Conservation (phyloP, 768 basidiomycete species). For the Amylocystis lapponica region DNA sequence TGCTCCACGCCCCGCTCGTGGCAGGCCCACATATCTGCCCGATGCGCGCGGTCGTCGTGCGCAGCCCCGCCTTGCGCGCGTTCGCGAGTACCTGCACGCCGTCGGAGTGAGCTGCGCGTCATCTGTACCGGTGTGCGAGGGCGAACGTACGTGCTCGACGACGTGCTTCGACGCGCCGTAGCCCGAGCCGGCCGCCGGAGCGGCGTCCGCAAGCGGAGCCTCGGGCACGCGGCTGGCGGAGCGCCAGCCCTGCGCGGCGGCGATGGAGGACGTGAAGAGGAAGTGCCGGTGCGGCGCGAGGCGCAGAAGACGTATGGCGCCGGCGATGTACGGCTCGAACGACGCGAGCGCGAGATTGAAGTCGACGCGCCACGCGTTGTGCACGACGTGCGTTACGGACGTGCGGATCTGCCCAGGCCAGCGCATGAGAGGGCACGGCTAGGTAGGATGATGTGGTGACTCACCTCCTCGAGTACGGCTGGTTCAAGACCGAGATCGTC, state of each 20-base stretch:
- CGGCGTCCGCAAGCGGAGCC: slow-evolving; percentile 16
- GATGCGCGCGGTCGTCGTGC: slow-evolving; percentile 28
- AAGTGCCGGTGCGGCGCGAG: slow-evolving; percentile 25
- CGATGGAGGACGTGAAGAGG: slow-evolving; percentile 31
- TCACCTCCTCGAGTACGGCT: slow-evolving; percentile 10
- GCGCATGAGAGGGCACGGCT: no score
- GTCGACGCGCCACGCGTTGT: slow-evolving; percentile 38
- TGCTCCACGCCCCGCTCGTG: slow-evolving; percentile 25
- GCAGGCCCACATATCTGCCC: slow-evolving; percentile 26
- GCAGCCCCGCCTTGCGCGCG: slow-evolving; percentile 21
- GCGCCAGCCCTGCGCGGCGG: slow-evolving; percentile 20
- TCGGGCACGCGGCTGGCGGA: slow-evolving; percentile 21
- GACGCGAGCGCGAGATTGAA: slow-evolving; percentile 35
- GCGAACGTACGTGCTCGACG: neutral
- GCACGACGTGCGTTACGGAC: slow-evolving; percentile 12
- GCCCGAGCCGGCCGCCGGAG: slow-evolving; percentile 25
- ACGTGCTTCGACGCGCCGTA: slow-evolving; percentile 37
- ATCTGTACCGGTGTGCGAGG: neutral
- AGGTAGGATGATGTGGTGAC: neutral
- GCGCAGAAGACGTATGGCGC: slow-evolving; percentile 26
- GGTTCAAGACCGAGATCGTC: slow-evolving; percentile 12
- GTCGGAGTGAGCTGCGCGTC: neutral
- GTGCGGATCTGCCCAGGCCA: slow-evolving; percentile 4
- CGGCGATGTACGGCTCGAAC: slow-evolving; percentile 31
- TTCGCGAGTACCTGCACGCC: neutral